Evolutionary conservation across 2,329 filamentous ascomycete species (phyloP), one percentile per base, ranked within the genome.

Genomic region (Cladophialophora yegresii): DNA sequence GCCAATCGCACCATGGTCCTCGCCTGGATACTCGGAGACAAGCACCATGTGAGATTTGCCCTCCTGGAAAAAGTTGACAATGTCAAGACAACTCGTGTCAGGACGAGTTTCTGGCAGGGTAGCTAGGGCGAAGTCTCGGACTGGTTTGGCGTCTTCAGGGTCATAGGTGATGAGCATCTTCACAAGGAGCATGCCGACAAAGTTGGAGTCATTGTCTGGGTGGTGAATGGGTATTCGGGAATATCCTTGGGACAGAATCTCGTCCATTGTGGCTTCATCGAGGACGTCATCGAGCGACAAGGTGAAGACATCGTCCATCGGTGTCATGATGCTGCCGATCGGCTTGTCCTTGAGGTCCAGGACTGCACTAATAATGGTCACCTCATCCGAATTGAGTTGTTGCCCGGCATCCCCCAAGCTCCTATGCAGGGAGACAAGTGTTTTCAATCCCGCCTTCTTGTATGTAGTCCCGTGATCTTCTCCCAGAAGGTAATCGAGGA

Each of bases 111-210:
- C 95, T 1, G 96, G 95, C 6, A 99, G 85, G 0, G 95, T 97
- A 13, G 95, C 95, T 57, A 99, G 83, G 7, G 92, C 88, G 74
- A 99, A 97, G 67, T 98, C 93, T 66, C 89, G 85, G 40, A 99
- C 95, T 22, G 87, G 87, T 73, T 90, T 91, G 73, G 85, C 86
- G 74, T 99, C 95, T 76, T 99, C 95, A 0, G 95, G 95, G 70
- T 99, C 95, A 75, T 99, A 99, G 0, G 95, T 98, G 73, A 99
- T 99, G 66, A 99, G 85, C 74, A 98, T 98, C 82, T 99, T 99
- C 76, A 99, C 95, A 9, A 99, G 82, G 6, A 99, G 85, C 93
- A 99, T 99, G 68, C 95, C 95, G 32, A 98, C 89, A 77, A 97
- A 99, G 75, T 99, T 93, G 62, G 86, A 85, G 0, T 85, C 82